These are phyloP conservation scores for Rhipidocladum racemiflorum DNA, from an alignment of 176 grass and related monocot species.

Conservation along the genomic window DNA sequence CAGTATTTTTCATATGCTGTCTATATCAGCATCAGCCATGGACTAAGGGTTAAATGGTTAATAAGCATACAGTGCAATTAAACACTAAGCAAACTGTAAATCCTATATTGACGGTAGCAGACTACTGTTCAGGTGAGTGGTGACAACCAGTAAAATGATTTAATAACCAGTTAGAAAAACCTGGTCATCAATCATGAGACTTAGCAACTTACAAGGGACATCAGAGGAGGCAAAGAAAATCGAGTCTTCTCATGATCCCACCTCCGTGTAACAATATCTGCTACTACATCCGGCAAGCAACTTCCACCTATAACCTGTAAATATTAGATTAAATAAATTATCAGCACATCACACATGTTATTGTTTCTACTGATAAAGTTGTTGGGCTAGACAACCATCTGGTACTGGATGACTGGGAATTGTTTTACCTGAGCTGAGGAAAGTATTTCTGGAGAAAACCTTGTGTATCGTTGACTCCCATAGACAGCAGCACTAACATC, in stretches of 20 bases:
- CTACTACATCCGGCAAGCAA: constrained; percentile 52
- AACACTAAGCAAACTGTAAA: constrained; percentile 7
- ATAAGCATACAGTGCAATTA: neutral
- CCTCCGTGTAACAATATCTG: constrained; percentile 58
- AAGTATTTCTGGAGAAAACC: constrained; percentile 85
- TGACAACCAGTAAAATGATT: neutral
- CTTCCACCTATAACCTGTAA: constrained; percentile 53
- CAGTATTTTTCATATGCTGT: neutral
- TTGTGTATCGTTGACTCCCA: constrained; percentile 72
- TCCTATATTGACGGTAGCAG: neutral
- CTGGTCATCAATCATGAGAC: neutral
- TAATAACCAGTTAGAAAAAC: constrained; percentile 13
- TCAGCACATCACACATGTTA: neutral
- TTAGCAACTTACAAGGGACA: constrained; percentile 75
- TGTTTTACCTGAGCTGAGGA: constrained; percentile 60
- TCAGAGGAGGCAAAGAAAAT: constrained; percentile 84
- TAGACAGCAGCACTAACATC: constrained; percentile 95
- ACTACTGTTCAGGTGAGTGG: neutral
- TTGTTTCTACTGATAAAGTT: neutral
- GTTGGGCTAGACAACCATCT: neutral
- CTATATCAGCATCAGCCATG: constrained; percentile 4
- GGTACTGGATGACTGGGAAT: neutral
- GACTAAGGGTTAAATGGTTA: neutral
- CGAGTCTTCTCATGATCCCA: constrained; percentile 85
- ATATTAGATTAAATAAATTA: constrained; percentile 27